Evolutionary conservation across 2,329 filamentous ascomycete genomes (phyloP).

Genomic region (Zymoseptoria ardabiliae): DNA sequence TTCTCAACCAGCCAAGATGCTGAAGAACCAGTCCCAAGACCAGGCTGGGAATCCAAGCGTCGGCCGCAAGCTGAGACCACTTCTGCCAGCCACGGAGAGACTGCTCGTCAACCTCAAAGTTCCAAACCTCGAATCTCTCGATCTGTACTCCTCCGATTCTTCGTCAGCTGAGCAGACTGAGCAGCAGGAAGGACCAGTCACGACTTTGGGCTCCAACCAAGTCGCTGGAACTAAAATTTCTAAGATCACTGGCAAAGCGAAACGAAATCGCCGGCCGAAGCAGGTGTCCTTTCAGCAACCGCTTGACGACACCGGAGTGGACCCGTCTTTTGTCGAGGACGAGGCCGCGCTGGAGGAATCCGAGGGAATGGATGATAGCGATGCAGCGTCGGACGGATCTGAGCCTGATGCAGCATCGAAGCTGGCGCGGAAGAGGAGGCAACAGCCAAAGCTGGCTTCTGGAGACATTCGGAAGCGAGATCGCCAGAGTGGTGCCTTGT

Average conservation of each 20-base stretch:
- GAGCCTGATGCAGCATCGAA: neutral
- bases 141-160: neutral
- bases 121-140: neutral
- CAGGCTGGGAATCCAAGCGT: neutral
- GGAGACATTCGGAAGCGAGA: slow-evolving; percentile 11
- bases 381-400: neutral
- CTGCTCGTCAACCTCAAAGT: slow-evolving; percentile 9
- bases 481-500: slow-evolving; percentile 12
- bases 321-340: neutral
- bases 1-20: neutral
- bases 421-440: neutral
- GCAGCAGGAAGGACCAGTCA: neutral
- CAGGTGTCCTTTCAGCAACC: neutral
- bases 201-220: neutral
- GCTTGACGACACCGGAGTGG: neutral
- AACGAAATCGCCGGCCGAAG: slow-evolving; percentile 1
- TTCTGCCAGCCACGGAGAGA: neutral
- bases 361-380: neutral
- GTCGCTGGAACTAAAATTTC: neutral
- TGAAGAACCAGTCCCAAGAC: neutral
- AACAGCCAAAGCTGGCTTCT: neutral
- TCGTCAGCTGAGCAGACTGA: neutral
- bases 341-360: neutral
- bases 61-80: neutral
- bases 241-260: slow-evolving; percentile 8